A percentile compares a stretch with the other conserved stretches of the same genome.
These are phyloP conservation scores for Soucietia sequanensis DNA, from an alignment of 805 yeast genomes.

Conservation along the genomic window DNA sequence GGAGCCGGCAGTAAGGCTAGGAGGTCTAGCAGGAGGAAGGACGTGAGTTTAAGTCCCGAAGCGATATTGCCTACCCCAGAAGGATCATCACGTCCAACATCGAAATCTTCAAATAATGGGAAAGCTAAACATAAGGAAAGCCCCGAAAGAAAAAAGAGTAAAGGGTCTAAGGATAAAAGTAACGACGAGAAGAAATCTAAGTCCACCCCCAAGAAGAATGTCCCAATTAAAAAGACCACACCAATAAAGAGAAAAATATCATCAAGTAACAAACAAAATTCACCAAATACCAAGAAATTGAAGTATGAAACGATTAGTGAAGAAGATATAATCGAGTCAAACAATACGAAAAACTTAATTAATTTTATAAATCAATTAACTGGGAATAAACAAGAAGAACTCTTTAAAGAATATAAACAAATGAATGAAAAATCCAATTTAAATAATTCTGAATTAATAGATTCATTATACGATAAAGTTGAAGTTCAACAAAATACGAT, in stretches of 20 bases:
- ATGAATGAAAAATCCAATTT: conserved; percentile 14
- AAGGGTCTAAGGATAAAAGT: too few relatives aligned
- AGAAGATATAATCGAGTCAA: conserved; percentile 28
- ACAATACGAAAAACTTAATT: conserved; percentile 24
- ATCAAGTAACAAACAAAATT: not conserved
- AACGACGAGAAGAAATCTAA: too few relatives aligned
- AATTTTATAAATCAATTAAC: conserved; percentile 29
- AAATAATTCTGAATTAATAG: conserved; percentile 20
- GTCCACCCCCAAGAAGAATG: too few relatives aligned
- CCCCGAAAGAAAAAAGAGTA: conserved; percentile 4
- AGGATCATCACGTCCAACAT: conserved; percentile 1
- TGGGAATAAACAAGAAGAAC: conserved; percentile 30
- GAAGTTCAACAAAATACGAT: conserved; percentile 27
- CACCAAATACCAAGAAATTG: conserved; percentile 2
- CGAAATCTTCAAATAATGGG: conserved; percentile 6
- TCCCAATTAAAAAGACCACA: too few relatives aligned
- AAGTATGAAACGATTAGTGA: too few relatives aligned
- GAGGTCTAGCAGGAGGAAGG: too few relatives aligned
- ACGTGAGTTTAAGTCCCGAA: too few relatives aligned
- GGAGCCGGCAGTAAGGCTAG: too few relatives aligned
- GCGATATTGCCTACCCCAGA: not conserved
- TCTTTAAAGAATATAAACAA: conserved; percentile 25
- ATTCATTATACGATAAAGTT: conserved; percentile 21
- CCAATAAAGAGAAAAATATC: not conserved
- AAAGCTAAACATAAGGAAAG: conserved; percentile 15